Base-by-base conservation (phyloP, 805 yeast genomes). In the Peterozyma xylosa region DNA sequence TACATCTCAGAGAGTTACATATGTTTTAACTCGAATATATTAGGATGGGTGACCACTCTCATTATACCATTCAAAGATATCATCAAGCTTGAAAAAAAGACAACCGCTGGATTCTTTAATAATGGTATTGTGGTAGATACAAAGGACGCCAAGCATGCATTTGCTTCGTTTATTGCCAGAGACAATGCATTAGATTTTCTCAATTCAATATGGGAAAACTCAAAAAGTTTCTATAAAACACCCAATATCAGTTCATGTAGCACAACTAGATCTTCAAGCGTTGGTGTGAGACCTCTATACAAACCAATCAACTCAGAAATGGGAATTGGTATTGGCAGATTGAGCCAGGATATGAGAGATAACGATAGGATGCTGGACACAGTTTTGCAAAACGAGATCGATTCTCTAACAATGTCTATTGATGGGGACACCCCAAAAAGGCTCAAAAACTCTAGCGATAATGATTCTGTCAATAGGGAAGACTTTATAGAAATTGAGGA, bases 41-140 rank as follows among this genome's bases (percentile, higher is more conserved):
- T 91, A 38, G 96, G 96, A 1, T 90, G 96, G 96, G 85, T 88
- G 10, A 87, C 96, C 9, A 85, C 77, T 50, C 65, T 90, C 34
- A 74, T 83, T 2, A 73, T 93, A 15, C 80, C 87, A 0, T 74
- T 81, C 51, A 76, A 73, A 39, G 96, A 88, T 45, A 77, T 93
- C 21, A 68, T 73, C 10, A 68, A 74, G 29, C 76, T 89, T 52
- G 96, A 91, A 54, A 86, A 87, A 61, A 83, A 80, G 46, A 73
- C 80, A 15, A 88, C 96, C 0, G 96, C 87, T 5, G 96, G 95
- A 0, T 67, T 91, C 18, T 88, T 91, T 55, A 95, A 96, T 17
- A 91, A 91, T 58, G 97, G 96, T 3, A 87, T 91, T 35, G 66
- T 75, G 5, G 70, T 88, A 18, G 82, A 80, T 52, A 84, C 93